A percentile compares a stretch with the other conserved stretches of the same genome.
Conservation (phyloP, 495 filamentous ascomycete genomes). For the Penicillium malachiteum region DNA sequence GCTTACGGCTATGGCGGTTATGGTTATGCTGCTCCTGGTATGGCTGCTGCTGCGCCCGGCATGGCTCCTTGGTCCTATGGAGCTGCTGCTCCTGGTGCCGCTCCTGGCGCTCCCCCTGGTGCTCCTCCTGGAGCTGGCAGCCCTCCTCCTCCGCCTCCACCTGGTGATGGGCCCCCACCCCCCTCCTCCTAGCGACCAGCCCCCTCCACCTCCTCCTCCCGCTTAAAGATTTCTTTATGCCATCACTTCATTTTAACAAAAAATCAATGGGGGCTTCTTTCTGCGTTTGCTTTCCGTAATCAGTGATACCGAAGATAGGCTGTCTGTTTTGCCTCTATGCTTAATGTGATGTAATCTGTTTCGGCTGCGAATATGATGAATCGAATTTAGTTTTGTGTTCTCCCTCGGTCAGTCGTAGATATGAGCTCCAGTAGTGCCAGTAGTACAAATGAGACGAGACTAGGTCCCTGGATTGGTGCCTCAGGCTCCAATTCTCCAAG, state of each 20-base stretch:
- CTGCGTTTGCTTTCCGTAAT: neutral
- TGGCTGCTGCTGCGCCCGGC: conserved; percentile 41
- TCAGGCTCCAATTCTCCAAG: conserved; percentile 16
- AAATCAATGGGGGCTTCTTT: neutral
- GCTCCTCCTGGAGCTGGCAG: conserved; percentile 26
- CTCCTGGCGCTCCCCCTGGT: conserved; percentile 39
- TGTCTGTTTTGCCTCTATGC: neutral
- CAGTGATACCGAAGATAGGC: conserved; percentile 9
- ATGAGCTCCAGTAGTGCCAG: too few species aligned
- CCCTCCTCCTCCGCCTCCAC: conserved; percentile 51
- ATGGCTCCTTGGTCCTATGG: conserved; percentile 62
- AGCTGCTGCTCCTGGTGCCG: conserved; percentile 48
- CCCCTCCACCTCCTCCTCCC: conserved; percentile 68
- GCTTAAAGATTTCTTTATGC: conserved; percentile 23
- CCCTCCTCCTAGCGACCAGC: conserved; percentile 66
- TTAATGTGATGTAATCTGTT: conserved; percentile 12
- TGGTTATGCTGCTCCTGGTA: conserved; percentile 39
- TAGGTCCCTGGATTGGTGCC: conserved; percentile 3
- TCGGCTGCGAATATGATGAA: neutral
- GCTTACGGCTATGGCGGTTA: conserved; percentile 57
- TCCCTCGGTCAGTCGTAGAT: neutral
- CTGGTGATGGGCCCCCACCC: conserved; percentile 65
- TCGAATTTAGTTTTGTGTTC: neutral
- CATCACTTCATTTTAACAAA: neutral
- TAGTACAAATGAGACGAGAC: neutral